A percentile compares a stretch with the other conserved stretches of the same genome.
Evolutionary conservation across 2,329 filamentous ascomycete genomes (phyloP).

Genomic region (Hymenoscyphus infarciens): DNA sequence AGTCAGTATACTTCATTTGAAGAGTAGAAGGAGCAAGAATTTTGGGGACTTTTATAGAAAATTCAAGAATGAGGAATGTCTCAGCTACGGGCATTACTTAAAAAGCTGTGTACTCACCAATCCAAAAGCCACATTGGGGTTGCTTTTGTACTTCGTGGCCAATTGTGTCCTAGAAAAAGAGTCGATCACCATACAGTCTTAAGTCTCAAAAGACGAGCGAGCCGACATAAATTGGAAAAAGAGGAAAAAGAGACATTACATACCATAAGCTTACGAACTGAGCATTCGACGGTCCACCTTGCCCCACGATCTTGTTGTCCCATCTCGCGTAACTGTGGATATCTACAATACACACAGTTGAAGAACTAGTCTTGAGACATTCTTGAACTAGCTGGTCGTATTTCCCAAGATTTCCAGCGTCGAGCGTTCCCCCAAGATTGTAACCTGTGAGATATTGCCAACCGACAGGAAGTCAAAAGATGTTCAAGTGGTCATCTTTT

Average conservation of each 20-base stretch:
- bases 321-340: constrained; percentile 57
- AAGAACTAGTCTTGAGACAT: constrained; percentile 53
- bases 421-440: constrained; percentile 46
- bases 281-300: constrained; percentile 59
- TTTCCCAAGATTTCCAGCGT: constrained; percentile 45
- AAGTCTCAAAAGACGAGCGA: too few species aligned
- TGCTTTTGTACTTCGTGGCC: constrained; percentile 53
- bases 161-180: constrained; percentile 37
- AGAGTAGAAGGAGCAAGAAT: too few species aligned
- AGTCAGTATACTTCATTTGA: too few species aligned
- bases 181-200: too few species aligned
- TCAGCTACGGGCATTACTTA: too few species aligned
- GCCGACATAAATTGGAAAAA: too few species aligned
- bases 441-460: constrained; percentile 60
- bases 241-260: too few species aligned
- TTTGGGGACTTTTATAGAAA: too few species aligned
- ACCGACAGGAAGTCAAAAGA: constrained; percentile 53
- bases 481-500: constrained; percentile 50
- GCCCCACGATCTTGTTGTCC: constrained; percentile 60
- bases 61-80: too few species aligned
- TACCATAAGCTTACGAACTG: constrained; percentile 55
- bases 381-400: constrained; percentile 55
- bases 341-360: constrained; percentile 52
- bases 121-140: constrained; percentile 57
- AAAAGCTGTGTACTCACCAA: constrained; percentile 37